Evolutionary conservation across 768 basidiomycete genomes (phyloP).

Genomic region (Piloderma croceum): DNA sequence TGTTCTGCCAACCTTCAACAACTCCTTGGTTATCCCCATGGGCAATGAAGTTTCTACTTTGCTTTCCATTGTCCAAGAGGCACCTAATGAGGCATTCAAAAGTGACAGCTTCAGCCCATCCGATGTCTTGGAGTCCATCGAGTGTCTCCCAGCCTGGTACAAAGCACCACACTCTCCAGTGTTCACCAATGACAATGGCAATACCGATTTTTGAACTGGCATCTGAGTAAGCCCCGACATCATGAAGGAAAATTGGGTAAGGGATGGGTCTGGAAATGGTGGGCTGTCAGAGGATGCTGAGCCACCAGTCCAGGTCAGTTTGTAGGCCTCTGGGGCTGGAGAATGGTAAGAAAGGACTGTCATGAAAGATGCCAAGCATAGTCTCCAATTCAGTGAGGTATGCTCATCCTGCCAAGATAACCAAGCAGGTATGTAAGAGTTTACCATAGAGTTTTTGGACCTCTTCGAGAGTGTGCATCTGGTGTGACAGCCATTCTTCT

Average conservation of each 20-base stretch:
- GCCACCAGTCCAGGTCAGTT: slow-evolving; percentile 34
- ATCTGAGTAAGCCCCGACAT: slow-evolving; percentile 35
- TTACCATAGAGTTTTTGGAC: no score
- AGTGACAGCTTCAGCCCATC: slow-evolving; percentile 41
- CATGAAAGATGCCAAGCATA: no score
- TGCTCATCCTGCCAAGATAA: no score
- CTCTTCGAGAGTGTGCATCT: no score
- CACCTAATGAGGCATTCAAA: slow-evolving; percentile 39
- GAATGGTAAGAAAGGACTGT: no score
- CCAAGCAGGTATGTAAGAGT: no score
- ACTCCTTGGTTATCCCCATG: slow-evolving; percentile 30
- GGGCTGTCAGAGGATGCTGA: slow-evolving; percentile 6
- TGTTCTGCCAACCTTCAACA: slow-evolving; percentile 31
- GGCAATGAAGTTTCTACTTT: no score
- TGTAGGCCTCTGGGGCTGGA: slow-evolving; percentile 7
- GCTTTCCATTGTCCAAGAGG: no score
- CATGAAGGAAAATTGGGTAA: slow-evolving; percentile 14
- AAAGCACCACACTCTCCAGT: no score
- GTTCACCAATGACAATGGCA: slow-evolving; percentile 25
- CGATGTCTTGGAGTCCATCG: slow-evolving; percentile 33
- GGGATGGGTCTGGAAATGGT: slow-evolving; percentile 22
- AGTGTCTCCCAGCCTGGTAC: slow-evolving; percentile 24
- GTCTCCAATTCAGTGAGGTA: no score
- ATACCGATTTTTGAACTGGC: slow-evolving; percentile 34
- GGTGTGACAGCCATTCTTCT: no score